These are phyloP conservation scores for Alternaria hordeiaustralica DNA, from an alignment of 2,329 filamentous ascomycete genomes.

Conservation along the genomic window DNA sequence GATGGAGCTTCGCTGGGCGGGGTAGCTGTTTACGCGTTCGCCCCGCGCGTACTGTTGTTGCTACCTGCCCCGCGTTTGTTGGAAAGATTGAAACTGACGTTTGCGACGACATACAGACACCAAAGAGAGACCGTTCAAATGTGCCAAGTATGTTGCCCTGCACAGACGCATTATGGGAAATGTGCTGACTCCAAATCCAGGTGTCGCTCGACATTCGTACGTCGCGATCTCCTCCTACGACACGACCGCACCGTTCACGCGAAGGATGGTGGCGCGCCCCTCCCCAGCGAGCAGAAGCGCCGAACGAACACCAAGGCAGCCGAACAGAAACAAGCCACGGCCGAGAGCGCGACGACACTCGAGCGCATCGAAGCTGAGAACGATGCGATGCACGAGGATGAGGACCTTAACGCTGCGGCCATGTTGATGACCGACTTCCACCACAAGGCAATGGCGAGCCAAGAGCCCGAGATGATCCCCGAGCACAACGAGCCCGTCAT, in stretches of 20 bases:
- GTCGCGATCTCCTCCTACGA: slow-evolving; percentile 91
- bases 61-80: slow-evolving; percentile 9
- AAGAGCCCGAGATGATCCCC: slow-evolving; percentile 64
- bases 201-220: slow-evolving; percentile 97
- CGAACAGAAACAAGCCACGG: slow-evolving; percentile 69
- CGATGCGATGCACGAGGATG: slow-evolving; percentile 85
- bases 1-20: slow-evolving; percentile 34
- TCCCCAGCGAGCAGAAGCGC: slow-evolving; percentile 93
- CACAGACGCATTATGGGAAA: too few species aligned
- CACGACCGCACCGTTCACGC: slow-evolving; percentile 98
- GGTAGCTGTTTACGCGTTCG: slow-evolving; percentile 40
- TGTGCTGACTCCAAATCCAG: slow-evolving; percentile 64
- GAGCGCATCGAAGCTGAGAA: slow-evolving; percentile 92
- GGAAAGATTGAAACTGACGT: too few species aligned
- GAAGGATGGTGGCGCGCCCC: slow-evolving; percentile 92
- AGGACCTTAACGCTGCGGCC: slow-evolving; percentile 95
- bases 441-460: slow-evolving; percentile 85
- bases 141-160: slow-evolving; percentile 44
- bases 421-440: slow-evolving; percentile 99
- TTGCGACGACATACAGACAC: slow-evolving; percentile 68
- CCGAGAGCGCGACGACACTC: slow-evolving; percentile 83
- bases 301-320: slow-evolving; percentile 71
- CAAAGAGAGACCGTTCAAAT: slow-evolving; percentile 98
- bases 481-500: slow-evolving; percentile 70
- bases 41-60: slow-evolving; percentile 46